Evolutionary conservation across 78 protist genomes (phyloP), one percentile per base, ranked within the genome.

Genomic region (Ministeria vibrans): DNA sequence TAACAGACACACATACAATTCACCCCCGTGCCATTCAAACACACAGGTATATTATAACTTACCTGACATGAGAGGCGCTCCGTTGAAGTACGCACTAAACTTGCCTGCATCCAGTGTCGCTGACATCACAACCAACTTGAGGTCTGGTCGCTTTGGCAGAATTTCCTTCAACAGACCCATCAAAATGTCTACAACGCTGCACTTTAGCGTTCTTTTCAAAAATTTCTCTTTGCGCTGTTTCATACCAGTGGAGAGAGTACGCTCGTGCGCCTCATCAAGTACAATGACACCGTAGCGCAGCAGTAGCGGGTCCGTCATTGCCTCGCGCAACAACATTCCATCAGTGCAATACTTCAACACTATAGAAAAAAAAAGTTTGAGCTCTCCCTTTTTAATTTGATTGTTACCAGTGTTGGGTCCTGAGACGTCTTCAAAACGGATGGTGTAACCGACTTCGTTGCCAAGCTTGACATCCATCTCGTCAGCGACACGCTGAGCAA

Each of bases 251-350:
- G 95, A n/a, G 11, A 98, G 84, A 5, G 99, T 98, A 32, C 99
- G 82, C 88, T 99, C 99, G 90, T 99, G 99, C 11, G 99, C 99
- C 81, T 99, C 99, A 84, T 99, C 99, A 38, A 99, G 85, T 4
- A 99, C 85, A n/a, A 99, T 83, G 36, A 51, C 82, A 45, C 36
- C 28, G 82, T 94, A 96, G 34, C 89, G 66, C 42, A 61, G 55
- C 55, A 97, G 92, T 42, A 71, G 44, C 23, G 99, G 98, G 78
- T 97, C 99, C 5, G 46, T 49, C 97, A 95, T 92, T 36, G 98
- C 93, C 87, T 97, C 99, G 23, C 99, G 85, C 28, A 98, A 91
- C 0, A 98, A 90, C 99, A 98, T 97, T 78, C 98, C 99, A 74
- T 98, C 99, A 0, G 98, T 94, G 84, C 83, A 42, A 70, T 87